Conservation (phyloP, 306 rosid species). For the Potentilla sterilis region DNA sequence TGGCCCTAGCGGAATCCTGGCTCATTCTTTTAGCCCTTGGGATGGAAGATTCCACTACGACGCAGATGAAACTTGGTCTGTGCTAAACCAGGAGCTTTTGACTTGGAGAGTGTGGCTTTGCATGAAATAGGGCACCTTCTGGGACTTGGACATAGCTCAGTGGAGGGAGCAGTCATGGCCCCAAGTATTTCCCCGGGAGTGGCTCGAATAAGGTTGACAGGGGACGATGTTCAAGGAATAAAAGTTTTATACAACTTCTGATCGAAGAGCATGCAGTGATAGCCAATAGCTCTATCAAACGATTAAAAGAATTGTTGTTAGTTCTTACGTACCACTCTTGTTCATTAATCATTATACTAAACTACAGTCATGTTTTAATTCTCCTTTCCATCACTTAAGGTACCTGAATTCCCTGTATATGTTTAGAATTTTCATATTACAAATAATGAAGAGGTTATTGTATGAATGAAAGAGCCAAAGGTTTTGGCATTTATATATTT, state of each 20-base stretch:
- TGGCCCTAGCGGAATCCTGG: background rate
- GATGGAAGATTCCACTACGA: constrained; percentile 42
- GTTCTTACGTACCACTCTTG: background rate
- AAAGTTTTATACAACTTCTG: constrained; percentile 18
- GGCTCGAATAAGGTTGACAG: constrained; percentile 9
- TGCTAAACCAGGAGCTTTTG: background rate
- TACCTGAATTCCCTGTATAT: too few species aligned
- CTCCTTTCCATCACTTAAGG: too few species aligned
- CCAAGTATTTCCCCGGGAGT: background rate
- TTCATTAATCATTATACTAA: too few species aligned
- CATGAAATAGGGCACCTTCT: constrained; percentile 42
- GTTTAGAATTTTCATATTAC: too few species aligned
- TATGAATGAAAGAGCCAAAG: too few species aligned
- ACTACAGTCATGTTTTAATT: too few species aligned
- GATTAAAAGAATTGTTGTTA: background rate
- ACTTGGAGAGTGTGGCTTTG: constrained; percentile 32
- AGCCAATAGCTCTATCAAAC: background rate
- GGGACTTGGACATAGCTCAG: constrained; percentile 35
- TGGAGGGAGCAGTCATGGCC: constrained; percentile 26
- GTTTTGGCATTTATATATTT: too few species aligned
- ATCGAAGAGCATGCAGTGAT: background rate
- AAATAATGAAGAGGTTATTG: too few species aligned
- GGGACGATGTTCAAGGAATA: constrained; percentile 39
- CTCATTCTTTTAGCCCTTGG: constrained; percentile 27
- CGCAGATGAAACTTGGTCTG: constrained; percentile 29